A percentile compares a stretch with the other conserved stretches of the same genome.
Evolutionary conservation across 305 asterid genomes (phyloP).

Genomic region (Fraxinus sp.): DNA sequence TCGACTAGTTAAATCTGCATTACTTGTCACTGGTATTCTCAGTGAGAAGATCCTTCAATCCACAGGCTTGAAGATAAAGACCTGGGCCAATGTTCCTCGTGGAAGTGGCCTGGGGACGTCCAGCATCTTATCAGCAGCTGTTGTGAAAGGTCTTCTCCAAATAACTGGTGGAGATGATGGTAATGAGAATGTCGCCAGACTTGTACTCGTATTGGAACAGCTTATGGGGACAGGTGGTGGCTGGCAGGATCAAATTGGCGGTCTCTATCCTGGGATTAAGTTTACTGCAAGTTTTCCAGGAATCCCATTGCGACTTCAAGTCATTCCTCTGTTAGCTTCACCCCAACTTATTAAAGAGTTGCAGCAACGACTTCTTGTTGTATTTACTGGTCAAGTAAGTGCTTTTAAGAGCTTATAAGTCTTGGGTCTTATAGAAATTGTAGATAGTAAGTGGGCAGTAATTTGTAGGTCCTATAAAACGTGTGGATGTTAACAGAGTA

Average conservation of each 20-base stretch:
- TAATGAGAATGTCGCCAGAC: slow-evolving; percentile 78
- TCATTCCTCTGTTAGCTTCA: slow-evolving; percentile 73
- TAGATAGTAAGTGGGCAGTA: neutral
- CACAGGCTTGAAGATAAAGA: slow-evolving; percentile 64
- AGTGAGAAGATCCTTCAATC: slow-evolving; percentile 40
- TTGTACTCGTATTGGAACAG: slow-evolving; percentile 87
- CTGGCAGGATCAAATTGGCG: slow-evolving; percentile 99
- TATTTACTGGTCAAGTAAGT: slow-evolving; percentile 91
- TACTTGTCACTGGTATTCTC: slow-evolving; percentile 64
- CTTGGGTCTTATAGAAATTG: neutral
- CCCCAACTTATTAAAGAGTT: slow-evolving; percentile 61
- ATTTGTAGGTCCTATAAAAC: neutral
- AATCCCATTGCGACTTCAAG: slow-evolving; percentile 78
- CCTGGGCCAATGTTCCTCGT: slow-evolving; percentile 97
- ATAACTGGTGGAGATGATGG: slow-evolving; percentile 59
- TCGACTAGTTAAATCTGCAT: slow-evolving; percentile 91
- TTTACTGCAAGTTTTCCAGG: slow-evolving; percentile 56
- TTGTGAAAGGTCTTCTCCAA: slow-evolving; percentile 85
- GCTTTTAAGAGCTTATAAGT: slow-evolving; percentile 25
- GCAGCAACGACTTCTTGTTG: slow-evolving; percentile 73
- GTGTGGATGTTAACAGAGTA: neutral
- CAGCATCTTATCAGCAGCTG: slow-evolving; percentile 36
- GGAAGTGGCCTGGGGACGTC: slow-evolving; percentile 86
- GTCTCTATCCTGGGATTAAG: slow-evolving; percentile 90
- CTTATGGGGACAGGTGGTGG: slow-evolving; percentile 99